Conservation (phyloP, 2,329 filamentous ascomycete species). For the Bretziella fagacearum region DNA sequence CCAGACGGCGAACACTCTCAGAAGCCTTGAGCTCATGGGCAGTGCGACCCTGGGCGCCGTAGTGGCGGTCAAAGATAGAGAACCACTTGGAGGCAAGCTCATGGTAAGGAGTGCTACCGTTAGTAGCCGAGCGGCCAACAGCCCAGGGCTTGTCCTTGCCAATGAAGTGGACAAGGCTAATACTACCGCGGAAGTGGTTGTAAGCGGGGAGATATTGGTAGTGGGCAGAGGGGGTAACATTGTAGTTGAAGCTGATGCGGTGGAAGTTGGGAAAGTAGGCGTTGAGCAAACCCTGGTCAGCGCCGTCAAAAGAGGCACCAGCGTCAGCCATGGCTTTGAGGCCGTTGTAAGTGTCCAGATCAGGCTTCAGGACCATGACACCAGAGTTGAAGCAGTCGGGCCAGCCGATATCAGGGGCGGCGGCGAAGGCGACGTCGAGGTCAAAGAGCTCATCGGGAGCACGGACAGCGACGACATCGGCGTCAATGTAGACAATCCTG, state of each 20-base stretch:
- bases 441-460: slow-evolving; percentile 87
- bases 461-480: slow-evolving; percentile 78
- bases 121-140: slow-evolving; percentile 34
- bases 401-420: slow-evolving; percentile 93
- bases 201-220: slow-evolving; percentile 97
- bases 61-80: slow-evolving; percentile 83
- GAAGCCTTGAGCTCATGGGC: slow-evolving; percentile 10
- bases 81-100: slow-evolving; percentile 84
- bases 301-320: slow-evolving; percentile 89
- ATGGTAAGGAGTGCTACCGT: slow-evolving; percentile 28
- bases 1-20: slow-evolving; percentile 35
- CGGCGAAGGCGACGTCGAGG: slow-evolving; percentile 39
- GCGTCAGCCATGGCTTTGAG: slow-evolving; percentile 67
- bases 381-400: slow-evolving; percentile 97
- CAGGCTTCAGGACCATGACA: slow-evolving; percentile 78
- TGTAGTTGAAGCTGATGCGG: slow-evolving; percentile 85
- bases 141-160: slow-evolving; percentile 82
- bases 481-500: slow-evolving; percentile 87
- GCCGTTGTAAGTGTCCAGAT: slow-evolving; percentile 74
- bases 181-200: slow-evolving; percentile 75
- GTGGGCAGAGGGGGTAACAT: slow-evolving; percentile 88
- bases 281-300: slow-evolving; percentile 88
- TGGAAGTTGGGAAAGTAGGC: slow-evolving; percentile 85
- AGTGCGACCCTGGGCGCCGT: slow-evolving; percentile 29
- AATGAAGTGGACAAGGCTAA: slow-evolving; percentile 89